Base-by-base conservation (phyloP, 2,329 filamentous ascomycete species). In the Fusarium camptoceras region DNA sequence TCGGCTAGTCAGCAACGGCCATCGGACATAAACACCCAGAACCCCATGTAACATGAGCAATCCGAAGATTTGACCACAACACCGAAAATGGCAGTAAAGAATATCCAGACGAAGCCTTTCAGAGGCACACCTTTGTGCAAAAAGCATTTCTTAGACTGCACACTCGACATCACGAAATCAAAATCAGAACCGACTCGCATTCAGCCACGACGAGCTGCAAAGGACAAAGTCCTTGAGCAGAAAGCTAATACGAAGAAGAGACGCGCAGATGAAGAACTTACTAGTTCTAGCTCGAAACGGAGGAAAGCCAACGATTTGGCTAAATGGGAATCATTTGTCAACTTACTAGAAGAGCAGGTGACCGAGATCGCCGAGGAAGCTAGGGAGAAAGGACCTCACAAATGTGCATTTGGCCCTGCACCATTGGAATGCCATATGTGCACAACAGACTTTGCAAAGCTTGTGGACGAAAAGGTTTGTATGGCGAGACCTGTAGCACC, bases 361-460 rank as follows among this genome's bases (percentile, higher is more conserved):
- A 20, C 14, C 16, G 39, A 64, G 8, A 31, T 20, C 2, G 22
- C 14, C 3, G 25, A 48, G 11, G 18, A 22, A 41, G 34, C 41
- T 5, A 16, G 18, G 18, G 47, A 55, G 4, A 11, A 42, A 4
- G 46, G 31, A 6, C 2, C 27, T 12, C 22, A 31, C 20, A 39
- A 47, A 25, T 71, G 68, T 1, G 37, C 59, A 0, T 65, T 53
- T 39, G 68, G 68, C 4, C 44, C 64, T 51, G 37, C 15, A 2
- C 68, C 68, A 3, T 71, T 59, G 68, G 28, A 34, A 6, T 71
- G 68, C 15, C 42, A 30, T 10, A 8, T 47, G 8, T 70, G 68
- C 39, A 39, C 47, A 25, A 24, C 42, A 4, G 22, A 55, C 8
- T 24, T 44, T 20, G 31, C 6, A 10, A 27, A 55, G 5, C 37